Conservation (phyloP, 1,284 basidiomycete genomes). For the Tilletia caries region DNA sequence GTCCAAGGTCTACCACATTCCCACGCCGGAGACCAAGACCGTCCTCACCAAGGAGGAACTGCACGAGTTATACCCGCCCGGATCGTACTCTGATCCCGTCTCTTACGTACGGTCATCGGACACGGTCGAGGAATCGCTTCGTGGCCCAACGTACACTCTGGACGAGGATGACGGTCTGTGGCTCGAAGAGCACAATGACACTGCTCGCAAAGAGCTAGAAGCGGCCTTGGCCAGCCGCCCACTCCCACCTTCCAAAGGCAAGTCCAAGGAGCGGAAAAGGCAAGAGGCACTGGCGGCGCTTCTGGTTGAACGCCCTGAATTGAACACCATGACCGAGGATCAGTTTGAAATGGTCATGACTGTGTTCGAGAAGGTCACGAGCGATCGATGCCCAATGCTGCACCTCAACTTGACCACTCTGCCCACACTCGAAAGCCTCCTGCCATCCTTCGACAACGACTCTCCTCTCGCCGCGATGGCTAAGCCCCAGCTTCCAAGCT, state of each 20-base stretch:
- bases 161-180: slow-evolving; percentile 94
- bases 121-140: slow-evolving; percentile 76
- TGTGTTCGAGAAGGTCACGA: slow-evolving; percentile 83
- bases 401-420: slow-evolving; percentile 63
- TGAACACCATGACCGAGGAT: slow-evolving; percentile 67
- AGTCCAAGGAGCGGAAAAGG: slow-evolving; percentile 56
- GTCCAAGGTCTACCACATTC: slow-evolving; percentile 47
- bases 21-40: slow-evolving; percentile 47
- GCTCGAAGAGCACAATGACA: slow-evolving; percentile 86
- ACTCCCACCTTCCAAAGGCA: slow-evolving; percentile 30
- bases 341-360: slow-evolving; percentile 95
- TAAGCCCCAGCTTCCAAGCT: slow-evolving; percentile 39
- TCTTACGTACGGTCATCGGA: slow-evolving; percentile 81
- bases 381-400: slow-evolving; percentile 82
- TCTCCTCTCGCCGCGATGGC: slow-evolving; percentile 36
- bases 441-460: slow-evolving; percentile 40
- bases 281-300: slow-evolving; percentile 59
- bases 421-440: slow-evolving; percentile 37
- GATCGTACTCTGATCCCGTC: slow-evolving; percentile 52
- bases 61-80: slow-evolving; percentile 40
- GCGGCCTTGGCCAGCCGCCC: slow-evolving; percentile 56
- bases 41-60: slow-evolving; percentile 39
- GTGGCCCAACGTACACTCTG: slow-evolving; percentile 78
- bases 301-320: slow-evolving; percentile 57
- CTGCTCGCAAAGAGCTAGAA: slow-evolving; percentile 69